Conservation (phyloP, 2,329 filamentous ascomycete species). For the Neobulgaria alba region DNA sequence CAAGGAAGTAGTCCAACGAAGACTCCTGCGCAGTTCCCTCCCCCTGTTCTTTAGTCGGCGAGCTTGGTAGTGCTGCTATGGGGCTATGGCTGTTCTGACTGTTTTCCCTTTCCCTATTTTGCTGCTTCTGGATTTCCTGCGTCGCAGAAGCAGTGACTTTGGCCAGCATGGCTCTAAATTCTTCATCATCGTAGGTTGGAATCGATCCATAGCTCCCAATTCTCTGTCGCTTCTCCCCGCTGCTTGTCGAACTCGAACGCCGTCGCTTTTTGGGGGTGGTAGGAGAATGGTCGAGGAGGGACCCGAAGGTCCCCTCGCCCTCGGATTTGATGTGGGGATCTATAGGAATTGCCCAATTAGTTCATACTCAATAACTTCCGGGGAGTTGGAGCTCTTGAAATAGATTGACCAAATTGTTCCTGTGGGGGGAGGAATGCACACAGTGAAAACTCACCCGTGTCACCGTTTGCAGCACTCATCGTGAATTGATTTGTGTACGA, state of each 20-base stretch:
- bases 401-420: too few species aligned
- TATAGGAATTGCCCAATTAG: too few species aligned
- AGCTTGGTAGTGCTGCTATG: background rate
- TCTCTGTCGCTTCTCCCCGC: conserved; percentile 8
- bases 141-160: background rate
- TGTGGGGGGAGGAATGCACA: too few species aligned
- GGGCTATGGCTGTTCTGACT: background rate
- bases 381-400: too few species aligned
- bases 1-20: conserved; percentile 4
- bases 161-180: conserved; percentile 3
- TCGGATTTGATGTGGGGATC: too few species aligned
- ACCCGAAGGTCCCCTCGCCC: too few species aligned
- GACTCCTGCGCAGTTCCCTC: too few species aligned
- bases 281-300: background rate
- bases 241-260: background rate
- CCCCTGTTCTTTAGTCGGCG: background rate
- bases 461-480: too few species aligned
- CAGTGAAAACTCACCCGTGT: too few species aligned
- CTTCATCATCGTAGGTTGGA: background rate
- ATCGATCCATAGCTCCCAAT: conserved; percentile 2
- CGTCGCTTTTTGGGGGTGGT: background rate
- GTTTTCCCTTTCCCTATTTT: background rate
- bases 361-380: too few species aligned
- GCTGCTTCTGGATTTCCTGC: background rate
- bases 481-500: too few species aligned